Evolutionary conservation across 192 early-diverging fungal species (phyloP).

Genomic region (Coemansia asiatica): DNA sequence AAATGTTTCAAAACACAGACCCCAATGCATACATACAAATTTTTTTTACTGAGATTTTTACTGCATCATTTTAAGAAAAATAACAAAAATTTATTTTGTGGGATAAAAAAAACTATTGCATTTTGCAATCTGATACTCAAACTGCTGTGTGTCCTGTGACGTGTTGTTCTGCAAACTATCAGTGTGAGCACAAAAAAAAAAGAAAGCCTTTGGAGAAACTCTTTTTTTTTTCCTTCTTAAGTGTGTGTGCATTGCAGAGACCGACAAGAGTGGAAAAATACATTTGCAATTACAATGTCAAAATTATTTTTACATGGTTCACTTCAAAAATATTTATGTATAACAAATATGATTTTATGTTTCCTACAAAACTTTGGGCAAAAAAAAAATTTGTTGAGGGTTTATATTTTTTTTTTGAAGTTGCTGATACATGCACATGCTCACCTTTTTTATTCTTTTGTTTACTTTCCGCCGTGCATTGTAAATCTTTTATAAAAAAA

Average conservation of each 20-base stretch:
- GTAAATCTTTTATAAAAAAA: neutral
- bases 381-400: no score
- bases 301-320: no score
- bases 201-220: no score
- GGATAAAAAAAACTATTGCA: slow-evolving; percentile 10
- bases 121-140: neutral
- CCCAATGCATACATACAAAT: neutral
- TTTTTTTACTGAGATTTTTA: neutral
- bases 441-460: neutral
- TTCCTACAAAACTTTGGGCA: no score
- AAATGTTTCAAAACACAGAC: neutral
- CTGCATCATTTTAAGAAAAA: neutral
- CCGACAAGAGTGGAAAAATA: no score
- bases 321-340: neutral
- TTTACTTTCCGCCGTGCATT: neutral
- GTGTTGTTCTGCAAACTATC: no score
- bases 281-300: no score
- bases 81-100: neutral
- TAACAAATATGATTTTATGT: no score
- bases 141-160: no score
- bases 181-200: no score
- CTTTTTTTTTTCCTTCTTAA: no score
- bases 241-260: no score
- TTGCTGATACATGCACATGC: neutral
- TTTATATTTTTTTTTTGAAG: neutral